Evolutionary conservation across 2,329 filamentous ascomycete species (phyloP), one percentile per base, ranked within the genome.

Genomic region (Berkeleyomyces basicola): DNA sequence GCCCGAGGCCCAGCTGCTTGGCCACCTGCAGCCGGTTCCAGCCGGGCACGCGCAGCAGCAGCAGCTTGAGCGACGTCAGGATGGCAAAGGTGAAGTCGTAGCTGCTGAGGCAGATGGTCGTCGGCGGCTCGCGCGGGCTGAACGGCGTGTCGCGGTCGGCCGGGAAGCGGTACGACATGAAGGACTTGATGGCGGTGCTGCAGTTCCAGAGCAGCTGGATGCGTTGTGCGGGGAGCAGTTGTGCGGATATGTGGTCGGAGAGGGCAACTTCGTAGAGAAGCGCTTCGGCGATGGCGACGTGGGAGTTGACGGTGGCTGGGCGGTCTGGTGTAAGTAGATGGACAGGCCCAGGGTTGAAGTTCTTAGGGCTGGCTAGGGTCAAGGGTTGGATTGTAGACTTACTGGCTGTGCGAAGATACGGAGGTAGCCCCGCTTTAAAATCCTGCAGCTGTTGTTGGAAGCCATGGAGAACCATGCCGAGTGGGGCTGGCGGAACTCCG

Each of bases 21-120:
- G 72, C 69, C 31, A 75, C 72, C 1, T 69, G 67, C 1, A 67
- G 67, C 3, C 74, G 68, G 59, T 79, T 74, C 78, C 78, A 80
- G 0, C 77, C 77, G 0, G 77, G 75, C 0, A 74, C 65, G 46
- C 72, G 71, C 10, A 79, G 69, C 9, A 73, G 75, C 64, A 77
- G 71, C n/a, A 81, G 72, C 68, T 76, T 77, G 16, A 80, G 72
- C 46, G 71, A 73, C 0, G 72, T 75, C 65, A 80, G 72, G 66
- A 79, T 72, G 39, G 73, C 71, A 66, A 75, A 79, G 59, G 77
- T 72, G 55, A 77, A 73, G 67, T 80, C 78, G 31, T 76, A 78
- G 7, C 75, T 73, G 11, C 72, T 72, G 61, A 79, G 71, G 67
- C 74, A 74, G 11, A 76, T 69, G 63, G 75, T 77, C 11, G 71